A percentile compares a stretch with the other conserved stretches of the same genome.
phyloP scores from a whole-genome alignment of 2,329 filamentous ascomycete species.

The Colletotrichum theobromicola region DNA sequence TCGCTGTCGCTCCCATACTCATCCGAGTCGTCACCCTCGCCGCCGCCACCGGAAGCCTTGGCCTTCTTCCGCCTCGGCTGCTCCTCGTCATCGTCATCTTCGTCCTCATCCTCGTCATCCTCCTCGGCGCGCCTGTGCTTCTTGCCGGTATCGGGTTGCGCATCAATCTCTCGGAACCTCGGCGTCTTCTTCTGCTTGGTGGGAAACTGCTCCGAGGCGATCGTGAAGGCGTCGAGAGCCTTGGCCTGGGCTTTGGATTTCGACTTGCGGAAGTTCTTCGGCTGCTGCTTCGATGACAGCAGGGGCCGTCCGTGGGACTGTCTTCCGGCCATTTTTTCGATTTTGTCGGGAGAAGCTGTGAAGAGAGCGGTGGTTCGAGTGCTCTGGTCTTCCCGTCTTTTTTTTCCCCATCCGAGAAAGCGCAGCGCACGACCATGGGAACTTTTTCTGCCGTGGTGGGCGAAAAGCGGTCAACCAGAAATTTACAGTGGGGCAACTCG shows the following conservation, averaged over 20 bases:
- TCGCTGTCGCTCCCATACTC: conserved; percentile 85
- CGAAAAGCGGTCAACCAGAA: conserved; percentile 20
- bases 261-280: conserved; percentile 45
- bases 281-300: conserved; percentile 39
- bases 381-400: background rate
- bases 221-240: conserved; percentile 62
- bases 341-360: background rate
- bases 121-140: conserved; percentile 25
- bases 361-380: background rate
- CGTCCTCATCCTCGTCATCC: conserved; percentile 42
- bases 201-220: conserved; percentile 59
- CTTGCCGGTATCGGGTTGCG: conserved; percentile 30
- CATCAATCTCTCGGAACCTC: conserved; percentile 57
- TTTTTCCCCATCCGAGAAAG: background rate
- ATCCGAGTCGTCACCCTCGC: conserved; percentile 59
- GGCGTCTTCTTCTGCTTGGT: conserved; percentile 52
- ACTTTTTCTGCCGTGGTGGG: conserved; percentile 24
- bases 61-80: conserved; percentile 48
- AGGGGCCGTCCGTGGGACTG: conserved; percentile 63
- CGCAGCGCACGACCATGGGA: background rate
- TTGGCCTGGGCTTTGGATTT: conserved; percentile 53
- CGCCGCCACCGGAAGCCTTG: conserved; percentile 47
- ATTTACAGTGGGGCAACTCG: conserved; percentile 16
- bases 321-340: conserved; percentile 57
- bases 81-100: conserved; percentile 59